Base-by-base conservation (phyloP, 169 alveolate species). In the Babesia ovis region DNA sequence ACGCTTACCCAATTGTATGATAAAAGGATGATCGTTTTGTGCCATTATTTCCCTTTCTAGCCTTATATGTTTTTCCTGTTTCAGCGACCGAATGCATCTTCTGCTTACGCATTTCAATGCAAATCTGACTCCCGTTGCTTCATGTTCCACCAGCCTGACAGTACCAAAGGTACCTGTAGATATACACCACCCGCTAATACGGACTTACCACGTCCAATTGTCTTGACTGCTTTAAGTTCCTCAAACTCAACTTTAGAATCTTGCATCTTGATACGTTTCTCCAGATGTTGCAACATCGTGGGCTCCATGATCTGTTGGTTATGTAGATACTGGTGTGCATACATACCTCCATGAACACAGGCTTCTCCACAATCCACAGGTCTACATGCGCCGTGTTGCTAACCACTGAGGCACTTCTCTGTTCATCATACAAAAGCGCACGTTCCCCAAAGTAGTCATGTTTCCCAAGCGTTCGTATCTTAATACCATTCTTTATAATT, bases 381-480 rank as follows among this genome's bases (percentile, higher is more conserved):
- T 82, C 92, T 3, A 83, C 66, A 46, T 74, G 69, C n/a, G 88
- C 46, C 39, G 86, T 77, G 59, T 80, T 84, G 34, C 92, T 79
- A 62, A 90, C 90, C 41, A 95, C 96, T 4, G 98, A 90, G n/a
- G 98, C 98, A 3, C 95, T 77, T 45, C 98, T 76, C 34, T 92
- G 91, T 83, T 95, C 98, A 59, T 94, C 94, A 55, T 91, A 93
- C 54, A 97, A 83, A 23, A 96, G 76, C 6, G 98, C 96, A 48
- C 98, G 88, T 66, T 96, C 99, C 9, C 98, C 99, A 75, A 97
- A 96, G 75, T 94, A 97, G 79, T 96, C 98, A 57, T 93, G 89
- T 54, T 92, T 93, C 23, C 95, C 96, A 34, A 93, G 79, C 12
- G 95, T 94, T 37, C 97, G 77, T 37, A 96, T 73, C 42, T 89